Conservation (phyloP, 164 flowering plant genomes). For the Liquidambar formosana region DNA sequence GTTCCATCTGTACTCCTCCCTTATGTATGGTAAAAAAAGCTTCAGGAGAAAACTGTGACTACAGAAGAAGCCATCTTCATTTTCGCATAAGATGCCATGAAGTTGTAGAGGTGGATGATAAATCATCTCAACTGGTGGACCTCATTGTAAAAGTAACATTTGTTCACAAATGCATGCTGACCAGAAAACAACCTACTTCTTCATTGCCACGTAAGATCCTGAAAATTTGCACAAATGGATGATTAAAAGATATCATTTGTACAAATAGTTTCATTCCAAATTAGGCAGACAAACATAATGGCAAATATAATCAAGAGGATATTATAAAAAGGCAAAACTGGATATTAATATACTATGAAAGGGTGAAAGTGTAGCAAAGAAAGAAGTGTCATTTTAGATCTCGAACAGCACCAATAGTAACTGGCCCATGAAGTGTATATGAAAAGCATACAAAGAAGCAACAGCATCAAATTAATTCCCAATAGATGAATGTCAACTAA, state of each 20-base stretch:
- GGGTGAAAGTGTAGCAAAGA: neutral
- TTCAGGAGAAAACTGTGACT: neutral
- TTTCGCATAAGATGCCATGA: neutral
- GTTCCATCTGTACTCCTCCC: constrained; percentile 3
- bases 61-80: neutral
- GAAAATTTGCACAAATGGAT: neutral
- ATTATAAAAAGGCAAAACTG: neutral
- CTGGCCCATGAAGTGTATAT: no score
- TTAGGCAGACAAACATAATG: neutral
- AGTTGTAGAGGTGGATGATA: neutral
- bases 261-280: neutral
- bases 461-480: no score
- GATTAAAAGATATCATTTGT: neutral
- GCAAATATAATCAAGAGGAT: neutral
- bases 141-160: neutral
- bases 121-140: neutral
- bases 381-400: neutral
- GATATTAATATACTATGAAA: neutral
- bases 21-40: neutral
- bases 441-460: no score
- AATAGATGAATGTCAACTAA: no score
- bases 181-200: neutral
- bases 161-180: constrained; percentile 2
- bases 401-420: no score
- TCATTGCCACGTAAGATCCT: neutral